A percentile compares a stretch with the other conserved stretches of the same genome.
Conservation (phyloP, 2,329 filamentous ascomycete genomes). For the Scolecobasidium constrictum region DNA sequence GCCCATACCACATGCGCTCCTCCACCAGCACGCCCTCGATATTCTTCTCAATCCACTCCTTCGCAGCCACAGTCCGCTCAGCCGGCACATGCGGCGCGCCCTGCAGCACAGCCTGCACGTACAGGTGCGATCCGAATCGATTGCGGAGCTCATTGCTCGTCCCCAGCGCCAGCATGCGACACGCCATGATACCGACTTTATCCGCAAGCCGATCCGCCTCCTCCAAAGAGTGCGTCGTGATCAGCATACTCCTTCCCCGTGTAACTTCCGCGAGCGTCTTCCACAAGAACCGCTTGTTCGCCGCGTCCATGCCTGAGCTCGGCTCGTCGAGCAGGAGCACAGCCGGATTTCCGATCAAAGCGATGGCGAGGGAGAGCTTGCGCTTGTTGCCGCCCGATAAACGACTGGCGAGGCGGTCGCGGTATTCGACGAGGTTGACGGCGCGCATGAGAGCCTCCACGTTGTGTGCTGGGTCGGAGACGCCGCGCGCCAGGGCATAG, state of each 20-base stretch:
- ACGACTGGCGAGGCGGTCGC: conserved; percentile 62
- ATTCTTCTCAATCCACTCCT: conserved; percentile 50
- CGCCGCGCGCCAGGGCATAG: conserved; percentile 75
- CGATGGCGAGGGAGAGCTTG: conserved; percentile 83
- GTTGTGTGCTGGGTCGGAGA: conserved; percentile 64
- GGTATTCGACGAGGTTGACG: conserved; percentile 64
- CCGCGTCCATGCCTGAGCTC: conserved; percentile 78
- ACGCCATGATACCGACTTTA: conserved; percentile 75
- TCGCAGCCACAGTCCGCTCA: conserved; percentile 56
- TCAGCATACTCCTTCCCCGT: conserved; percentile 66
- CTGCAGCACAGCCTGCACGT: conserved; percentile 70
- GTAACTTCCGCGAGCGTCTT: conserved; percentile 64
- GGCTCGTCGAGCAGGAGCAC: conserved; percentile 87
- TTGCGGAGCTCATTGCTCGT: conserved; percentile 60
- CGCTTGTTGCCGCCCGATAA: conserved; percentile 87
- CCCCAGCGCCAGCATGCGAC: conserved; percentile 75
- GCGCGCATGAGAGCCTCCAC: conserved; percentile 68
- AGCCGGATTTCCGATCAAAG: conserved; percentile 81
- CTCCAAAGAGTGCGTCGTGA: conserved; percentile 93
- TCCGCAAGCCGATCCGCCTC: conserved; percentile 83
- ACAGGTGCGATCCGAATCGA: conserved; percentile 66
- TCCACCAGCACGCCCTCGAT: conserved; percentile 61
- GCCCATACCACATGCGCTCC: conserved; percentile 69
- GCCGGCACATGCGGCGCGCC: conserved; percentile 62
- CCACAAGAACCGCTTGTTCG: conserved; percentile 90